A percentile compares a stretch with the other conserved stretches of the same genome.
These are phyloP conservation scores for Viridothelium virens DNA, from an alignment of 495 filamentous ascomycete genomes.

Conservation along the genomic window DNA sequence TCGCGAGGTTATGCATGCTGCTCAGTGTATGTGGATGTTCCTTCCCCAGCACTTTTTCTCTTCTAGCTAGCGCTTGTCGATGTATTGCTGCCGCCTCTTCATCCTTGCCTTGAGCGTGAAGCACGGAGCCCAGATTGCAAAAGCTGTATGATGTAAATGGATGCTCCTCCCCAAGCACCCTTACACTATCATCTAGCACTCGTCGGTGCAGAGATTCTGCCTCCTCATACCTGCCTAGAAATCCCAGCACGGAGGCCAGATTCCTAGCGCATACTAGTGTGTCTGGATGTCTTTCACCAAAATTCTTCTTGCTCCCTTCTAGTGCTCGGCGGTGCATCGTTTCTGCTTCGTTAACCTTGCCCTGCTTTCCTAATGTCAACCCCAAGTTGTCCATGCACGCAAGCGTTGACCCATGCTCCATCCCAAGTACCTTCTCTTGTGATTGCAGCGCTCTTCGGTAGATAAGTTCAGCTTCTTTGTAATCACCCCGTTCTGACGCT, in stretches of 20 bases:
- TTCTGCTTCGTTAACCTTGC: constrained; percentile 10
- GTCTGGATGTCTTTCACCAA: constrained; percentile 16
- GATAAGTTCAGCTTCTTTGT: too few species aligned
- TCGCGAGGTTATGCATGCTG: constrained; percentile 13
- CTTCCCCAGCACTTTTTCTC: constrained; percentile 12
- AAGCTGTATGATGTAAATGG: too few species aligned
- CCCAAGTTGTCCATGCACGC: neutral
- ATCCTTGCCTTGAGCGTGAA: too few species aligned
- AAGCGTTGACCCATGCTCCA: neutral
- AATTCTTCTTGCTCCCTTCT: constrained; percentile 10
- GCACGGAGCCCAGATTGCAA: too few species aligned
- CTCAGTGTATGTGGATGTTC: constrained; percentile 14
- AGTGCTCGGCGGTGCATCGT: neutral
- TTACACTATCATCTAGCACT: constrained; percentile 16
- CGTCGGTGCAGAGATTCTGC: neutral
- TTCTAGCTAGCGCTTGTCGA: too few species aligned
- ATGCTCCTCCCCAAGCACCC: too few species aligned
- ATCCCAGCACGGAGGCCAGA: neutral
- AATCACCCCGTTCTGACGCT: too few species aligned
- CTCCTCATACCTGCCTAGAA: neutral
- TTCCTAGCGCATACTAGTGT: constrained; percentile 14
- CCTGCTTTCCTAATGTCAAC: neutral
- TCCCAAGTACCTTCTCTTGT: too few species aligned
- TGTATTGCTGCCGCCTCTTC: too few species aligned
- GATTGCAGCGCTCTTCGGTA: too few species aligned